Conservation (phyloP, 129 eudicot species). For the Sambucus nigra region DNA sequence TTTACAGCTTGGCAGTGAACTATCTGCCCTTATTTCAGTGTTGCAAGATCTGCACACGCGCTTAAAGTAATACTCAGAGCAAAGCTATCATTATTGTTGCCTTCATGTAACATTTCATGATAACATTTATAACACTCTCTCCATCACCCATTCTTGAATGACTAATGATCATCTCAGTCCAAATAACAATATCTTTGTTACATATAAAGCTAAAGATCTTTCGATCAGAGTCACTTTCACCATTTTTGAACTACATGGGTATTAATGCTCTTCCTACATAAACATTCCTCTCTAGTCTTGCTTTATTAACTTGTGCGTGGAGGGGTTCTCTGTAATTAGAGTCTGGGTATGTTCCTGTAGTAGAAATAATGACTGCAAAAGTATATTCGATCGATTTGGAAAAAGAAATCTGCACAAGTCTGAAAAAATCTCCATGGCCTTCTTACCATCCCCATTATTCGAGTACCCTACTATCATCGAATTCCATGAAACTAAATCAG, state of each 20-base stretch:
- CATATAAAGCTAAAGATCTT: slow-evolving; percentile 30
- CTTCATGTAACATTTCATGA: too few species aligned
- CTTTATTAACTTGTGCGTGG: slow-evolving; percentile 48
- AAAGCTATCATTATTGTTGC: slow-evolving; percentile 45
- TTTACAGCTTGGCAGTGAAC: too few species aligned
- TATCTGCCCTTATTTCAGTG: too few species aligned
- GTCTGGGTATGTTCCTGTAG: slow-evolving; percentile 39
- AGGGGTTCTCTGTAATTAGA: too few species aligned
- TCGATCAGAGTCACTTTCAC: slow-evolving; percentile 38
- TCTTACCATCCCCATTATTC: slow-evolving; percentile 28
- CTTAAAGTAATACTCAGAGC: slow-evolving; percentile 53
- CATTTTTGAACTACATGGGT: slow-evolving; percentile 69
- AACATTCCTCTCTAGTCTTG: slow-evolving; percentile 36
- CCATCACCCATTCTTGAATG: slow-evolving; percentile 46
- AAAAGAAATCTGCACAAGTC: slow-evolving; percentile 18
- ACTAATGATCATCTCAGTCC: slow-evolving; percentile 87
- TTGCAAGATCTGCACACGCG: slow-evolving; percentile 79
- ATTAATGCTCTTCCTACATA: slow-evolving; percentile 57
- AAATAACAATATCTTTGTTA: slow-evolving; percentile 54
- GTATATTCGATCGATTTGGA: slow-evolving; percentile 63
- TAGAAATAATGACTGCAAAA: slow-evolving; percentile 50
- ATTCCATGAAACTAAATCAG: slow-evolving; percentile 87
- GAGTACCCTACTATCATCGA: too few species aligned
- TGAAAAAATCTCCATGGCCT: slow-evolving; percentile 38
- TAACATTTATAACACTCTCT: slow-evolving; percentile 47